These are phyloP conservation scores for Orbilia javanica DNA, from an alignment of 2,329 filamentous ascomycete genomes.

Conservation along the genomic window DNA sequence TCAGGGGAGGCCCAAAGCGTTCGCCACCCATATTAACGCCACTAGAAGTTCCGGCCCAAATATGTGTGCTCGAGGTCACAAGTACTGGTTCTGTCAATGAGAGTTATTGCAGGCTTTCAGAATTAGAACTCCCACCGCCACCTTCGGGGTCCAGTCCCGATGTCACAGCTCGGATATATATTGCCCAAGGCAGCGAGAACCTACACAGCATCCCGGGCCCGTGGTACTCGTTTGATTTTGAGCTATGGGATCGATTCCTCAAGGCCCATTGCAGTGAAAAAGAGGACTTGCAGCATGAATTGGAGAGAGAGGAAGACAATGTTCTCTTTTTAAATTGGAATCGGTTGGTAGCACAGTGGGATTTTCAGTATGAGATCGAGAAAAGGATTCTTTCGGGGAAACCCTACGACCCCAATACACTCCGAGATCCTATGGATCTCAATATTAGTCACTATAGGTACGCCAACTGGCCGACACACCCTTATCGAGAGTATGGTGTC, in stretches of 20 bases:
- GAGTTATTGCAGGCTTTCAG: background rate
- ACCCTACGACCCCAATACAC: background rate
- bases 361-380: background rate
- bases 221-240: background rate
- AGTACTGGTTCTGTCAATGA: background rate
- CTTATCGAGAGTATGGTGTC: background rate
- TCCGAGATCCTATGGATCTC: background rate
- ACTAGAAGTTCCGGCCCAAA: background rate
- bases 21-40: too few relatives aligned
- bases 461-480: background rate
- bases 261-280: background rate
- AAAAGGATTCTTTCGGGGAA: background rate
- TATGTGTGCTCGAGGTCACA: background rate
- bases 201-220: background rate
- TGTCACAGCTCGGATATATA: background rate
- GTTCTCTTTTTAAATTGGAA: background rate
- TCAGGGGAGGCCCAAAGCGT: too few relatives aligned
- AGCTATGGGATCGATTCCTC: background rate
- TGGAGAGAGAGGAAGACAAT: background rate
- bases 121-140: too few relatives aligned
- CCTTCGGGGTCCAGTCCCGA: too few relatives aligned
- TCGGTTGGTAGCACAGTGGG: background rate
- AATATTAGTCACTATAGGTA: background rate
- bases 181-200: background rate
- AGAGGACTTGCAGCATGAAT: background rate